Evolutionary conservation across 2,329 filamentous ascomycete species (phyloP).

Genomic region (Fusarium mundagurra): DNA sequence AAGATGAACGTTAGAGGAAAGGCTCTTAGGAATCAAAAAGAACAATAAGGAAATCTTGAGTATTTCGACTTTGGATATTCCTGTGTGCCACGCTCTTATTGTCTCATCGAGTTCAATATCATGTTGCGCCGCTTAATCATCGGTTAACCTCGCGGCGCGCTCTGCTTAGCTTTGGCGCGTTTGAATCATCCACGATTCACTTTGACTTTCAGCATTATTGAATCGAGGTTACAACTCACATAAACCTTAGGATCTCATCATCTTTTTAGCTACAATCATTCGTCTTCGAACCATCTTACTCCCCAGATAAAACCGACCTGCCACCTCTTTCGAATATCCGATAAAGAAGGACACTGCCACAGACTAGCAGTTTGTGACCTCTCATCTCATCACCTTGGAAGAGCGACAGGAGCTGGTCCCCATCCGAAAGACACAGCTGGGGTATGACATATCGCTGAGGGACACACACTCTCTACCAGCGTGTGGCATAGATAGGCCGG

Average conservation of each 20-base stretch:
- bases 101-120: not conserved
- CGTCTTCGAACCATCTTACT: not conserved
- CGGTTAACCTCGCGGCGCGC: conserved; percentile 31
- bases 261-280: not conserved
- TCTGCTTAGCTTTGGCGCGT: conserved; percentile 20
- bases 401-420: not conserved
- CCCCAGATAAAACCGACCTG: too few species aligned
- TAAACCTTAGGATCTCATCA: conserved; percentile 2
- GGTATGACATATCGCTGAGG: conserved; percentile 21
- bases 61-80: not conserved
- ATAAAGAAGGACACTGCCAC: not conserved
- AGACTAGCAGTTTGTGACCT: not conserved
- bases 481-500: not conserved
- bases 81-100: not conserved
- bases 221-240: conserved; percentile 12
- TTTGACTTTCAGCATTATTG: conserved; percentile 15
- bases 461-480: not conserved
- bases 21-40: too few species aligned
- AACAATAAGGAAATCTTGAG: not conserved
- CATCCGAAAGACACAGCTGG: not conserved
- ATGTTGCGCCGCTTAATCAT: conserved; percentile 33
- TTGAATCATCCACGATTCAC: conserved; percentile 14
- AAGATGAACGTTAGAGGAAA: not conserved
- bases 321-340: not conserved
- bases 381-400: not conserved